Conservation (phyloP, 2,329 filamentous ascomycete species). For the Berkeleyomyces rouxiae region DNA sequence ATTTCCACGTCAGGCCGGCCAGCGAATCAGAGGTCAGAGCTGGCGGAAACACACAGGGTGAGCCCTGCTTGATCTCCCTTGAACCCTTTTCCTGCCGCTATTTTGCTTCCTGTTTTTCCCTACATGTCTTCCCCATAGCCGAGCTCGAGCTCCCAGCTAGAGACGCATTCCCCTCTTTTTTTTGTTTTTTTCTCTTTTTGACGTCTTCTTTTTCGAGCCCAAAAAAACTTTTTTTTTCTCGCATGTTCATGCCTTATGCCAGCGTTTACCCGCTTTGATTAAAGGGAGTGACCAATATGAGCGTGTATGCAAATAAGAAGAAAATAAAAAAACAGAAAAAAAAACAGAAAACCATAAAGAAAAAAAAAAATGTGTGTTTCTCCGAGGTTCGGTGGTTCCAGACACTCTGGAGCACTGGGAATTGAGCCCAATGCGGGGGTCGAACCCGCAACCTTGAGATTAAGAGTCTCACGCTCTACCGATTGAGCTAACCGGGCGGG, state of each 20-base stretch:
- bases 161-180: too few species aligned
- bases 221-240: background rate
- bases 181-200: too few species aligned
- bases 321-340: background rate
- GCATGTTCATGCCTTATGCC: background rate
- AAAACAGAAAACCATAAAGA: background rate
- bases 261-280: background rate
- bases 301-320: background rate
- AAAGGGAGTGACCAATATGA: background rate
- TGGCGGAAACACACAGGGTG: background rate
- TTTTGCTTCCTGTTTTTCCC: background rate
- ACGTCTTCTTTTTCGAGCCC: too few species aligned
- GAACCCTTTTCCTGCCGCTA: background rate
- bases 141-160: too few species aligned
- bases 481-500: conserved; percentile 47
- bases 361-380: background rate
- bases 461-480: conserved; percentile 61
- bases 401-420: conserved; percentile 14
- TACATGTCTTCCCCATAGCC: background rate
- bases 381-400: conserved; percentile 7
- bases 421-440: conserved; percentile 21
- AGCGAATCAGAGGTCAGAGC: background rate
- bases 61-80: background rate
- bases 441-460: conserved; percentile 28
- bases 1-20: background rate